phyloP scores from a whole-genome alignment of 768 basidiomycete genomes.

The Russula sp. region DNA sequence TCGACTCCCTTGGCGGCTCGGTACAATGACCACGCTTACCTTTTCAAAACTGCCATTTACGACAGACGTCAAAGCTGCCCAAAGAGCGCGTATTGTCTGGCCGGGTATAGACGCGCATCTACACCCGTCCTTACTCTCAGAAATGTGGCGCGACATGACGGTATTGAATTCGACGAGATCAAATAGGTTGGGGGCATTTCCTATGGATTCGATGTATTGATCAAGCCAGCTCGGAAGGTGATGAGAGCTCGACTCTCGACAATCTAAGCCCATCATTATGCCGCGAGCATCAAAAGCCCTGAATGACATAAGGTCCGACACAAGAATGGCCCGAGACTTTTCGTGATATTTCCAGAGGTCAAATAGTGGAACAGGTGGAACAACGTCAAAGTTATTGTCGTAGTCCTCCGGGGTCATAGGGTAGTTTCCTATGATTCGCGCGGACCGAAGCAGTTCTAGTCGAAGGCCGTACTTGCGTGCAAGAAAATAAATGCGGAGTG shows the following conservation, averaged over 20 bases:
- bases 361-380: neutral
- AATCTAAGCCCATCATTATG: neutral
- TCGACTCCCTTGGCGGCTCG: too few species aligned
- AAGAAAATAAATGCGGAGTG: neutral
- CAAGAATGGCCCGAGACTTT: neutral
- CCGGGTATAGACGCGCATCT: neutral
- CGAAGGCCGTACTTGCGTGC: conserved; percentile 12
- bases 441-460: neutral
- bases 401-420: neutral
- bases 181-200: neutral
- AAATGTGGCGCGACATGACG: neutral
- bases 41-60: neutral
- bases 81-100: neutral
- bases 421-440: neutral
- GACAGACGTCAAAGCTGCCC: neutral
- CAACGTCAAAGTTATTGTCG: neutral
- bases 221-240: neutral
- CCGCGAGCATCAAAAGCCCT: neutral
- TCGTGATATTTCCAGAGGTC: conserved; percentile 17
- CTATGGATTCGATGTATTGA: neutral
- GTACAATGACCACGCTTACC: neutral
- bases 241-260: neutral
- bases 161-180: neutral
- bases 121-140: neutral
- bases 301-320: neutral